Base-by-base conservation (phyloP, 2,329 filamentous ascomycete species). In the Taxawa tesnikishii region DNA sequence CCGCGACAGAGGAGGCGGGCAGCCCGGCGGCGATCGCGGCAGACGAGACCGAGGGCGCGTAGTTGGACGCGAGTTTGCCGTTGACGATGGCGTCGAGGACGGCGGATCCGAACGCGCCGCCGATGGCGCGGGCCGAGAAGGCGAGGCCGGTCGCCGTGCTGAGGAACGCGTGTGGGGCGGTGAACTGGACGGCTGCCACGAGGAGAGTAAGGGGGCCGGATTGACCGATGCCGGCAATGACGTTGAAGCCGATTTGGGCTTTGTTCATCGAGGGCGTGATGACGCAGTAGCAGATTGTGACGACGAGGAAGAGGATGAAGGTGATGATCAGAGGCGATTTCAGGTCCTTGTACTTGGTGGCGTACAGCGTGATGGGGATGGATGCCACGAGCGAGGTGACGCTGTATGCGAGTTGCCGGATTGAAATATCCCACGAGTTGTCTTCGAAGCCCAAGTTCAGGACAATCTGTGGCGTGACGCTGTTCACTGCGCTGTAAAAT, bases 401-500 rank as follows among this genome's bases (percentile, higher is more conserved):
- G 29, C 51, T 54, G 45, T 55, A 67, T 15, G 58, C 58, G 4
- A 68, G 53, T 41, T 69, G 65, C 3, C 65, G 55, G 15, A 68
- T 50, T 2, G 62, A 59, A 19, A 69, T 70, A 4, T 38, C 41
- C 63, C 63, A 70, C 0, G 63, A 43, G 29, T 59, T 49, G 8
- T 52, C 53, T 39, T 65, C 56, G 36, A 65, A 69, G 4, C 65
- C 65, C 4, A 69, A 53, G 37, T 68, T 55, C 3, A 68, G 54
- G 3, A 62, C 51, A 29, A 69, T 60, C 34, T 67, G 59, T 2
- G 65, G 64, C 2, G 64, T 64, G 29, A 68, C 50, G 14, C 60
- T 60, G 46, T 68, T 68, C 36, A 70, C 63, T 2, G 65, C 66
- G 33, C 58, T 62, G 48, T 68, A 69, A 44, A 70, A 73, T 33